phyloP scores from a whole-genome alignment of 257 asterid genomes.

The Eustoma russellianum region DNA sequence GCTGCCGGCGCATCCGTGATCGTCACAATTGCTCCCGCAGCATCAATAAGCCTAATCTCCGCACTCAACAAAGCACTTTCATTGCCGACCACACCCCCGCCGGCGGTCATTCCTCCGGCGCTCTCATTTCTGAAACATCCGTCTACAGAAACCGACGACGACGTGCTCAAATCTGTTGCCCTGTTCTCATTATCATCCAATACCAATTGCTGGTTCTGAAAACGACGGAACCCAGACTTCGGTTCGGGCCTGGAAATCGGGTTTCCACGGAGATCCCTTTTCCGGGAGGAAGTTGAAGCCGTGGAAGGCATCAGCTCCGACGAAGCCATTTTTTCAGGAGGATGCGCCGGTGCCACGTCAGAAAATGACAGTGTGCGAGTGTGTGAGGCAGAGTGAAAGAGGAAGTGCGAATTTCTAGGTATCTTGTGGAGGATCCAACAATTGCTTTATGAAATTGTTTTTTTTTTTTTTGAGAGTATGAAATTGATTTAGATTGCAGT shows the following conservation, averaged over 20 bases:
- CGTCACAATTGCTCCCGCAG: conserved; percentile 45
- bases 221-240: conserved; percentile 9
- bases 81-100: conserved; percentile 2
- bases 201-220: conserved; percentile 7
- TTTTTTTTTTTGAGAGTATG: too few relatives aligned
- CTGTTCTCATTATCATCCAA: conserved; percentile 3
- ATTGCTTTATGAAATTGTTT: neutral
- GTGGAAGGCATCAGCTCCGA: conserved; percentile 26
- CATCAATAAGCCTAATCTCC: conserved; percentile 33
- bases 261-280: conserved; percentile 23
- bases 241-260: conserved; percentile 10
- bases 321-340: conserved; percentile 22
- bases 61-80: conserved; percentile 36
- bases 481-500: neutral
- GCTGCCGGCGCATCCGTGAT: conserved; percentile 33
- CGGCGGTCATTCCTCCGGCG: too few relatives aligned
- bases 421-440: too few relatives aligned
- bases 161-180: conserved; percentile 13
- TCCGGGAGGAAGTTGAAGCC: conserved; percentile 21
- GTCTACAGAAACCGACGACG: conserved; percentile 12
- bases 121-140: conserved; percentile 13
- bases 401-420: neutral
- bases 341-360: too few relatives aligned
- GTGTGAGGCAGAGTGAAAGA: neutral
- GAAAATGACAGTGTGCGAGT: neutral